Evolutionary conservation across 2,329 filamentous ascomycete genomes (phyloP).

Genomic region (Aspergillus sp.): DNA sequence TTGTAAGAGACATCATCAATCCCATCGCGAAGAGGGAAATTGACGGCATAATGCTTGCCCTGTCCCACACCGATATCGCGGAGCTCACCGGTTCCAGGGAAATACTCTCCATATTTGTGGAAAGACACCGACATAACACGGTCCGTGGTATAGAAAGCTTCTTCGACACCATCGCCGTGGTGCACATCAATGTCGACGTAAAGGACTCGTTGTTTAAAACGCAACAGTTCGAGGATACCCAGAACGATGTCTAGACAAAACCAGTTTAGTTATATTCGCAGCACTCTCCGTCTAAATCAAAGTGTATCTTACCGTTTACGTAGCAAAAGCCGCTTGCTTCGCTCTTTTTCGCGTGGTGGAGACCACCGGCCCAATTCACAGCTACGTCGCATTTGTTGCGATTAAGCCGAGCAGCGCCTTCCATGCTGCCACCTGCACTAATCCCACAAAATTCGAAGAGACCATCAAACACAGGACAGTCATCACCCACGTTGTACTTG

Average conservation of each 20-base stretch:
- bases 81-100: constrained; percentile 61
- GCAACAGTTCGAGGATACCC: constrained; percentile 56
- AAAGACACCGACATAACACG: constrained; percentile 65
- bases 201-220: constrained; percentile 56
- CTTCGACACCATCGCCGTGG: constrained; percentile 61
- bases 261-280: neutral
- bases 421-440: constrained; percentile 62
- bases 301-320: constrained; percentile 59
- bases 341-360: constrained; percentile 92
- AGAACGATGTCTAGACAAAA: constrained; percentile 52
- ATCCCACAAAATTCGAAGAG: constrained; percentile 65
- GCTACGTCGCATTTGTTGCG: constrained; percentile 61
- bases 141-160: constrained; percentile 64
- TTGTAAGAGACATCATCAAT: constrained; percentile 62
- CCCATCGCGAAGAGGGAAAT: constrained; percentile 61
- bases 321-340: constrained; percentile 97
- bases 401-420: constrained; percentile 60
- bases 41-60: constrained; percentile 61
- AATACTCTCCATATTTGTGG: constrained; percentile 67
- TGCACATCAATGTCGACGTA: constrained; percentile 63
- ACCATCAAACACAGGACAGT: constrained; percentile 60
- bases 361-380: constrained; percentile 83
- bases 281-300: neutral
- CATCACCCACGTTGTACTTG: constrained; percentile 61
- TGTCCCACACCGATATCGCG: constrained; percentile 60